phyloP scores from a whole-genome alignment of 768 basidiomycete genomes.

The Ramaria rubella region DNA sequence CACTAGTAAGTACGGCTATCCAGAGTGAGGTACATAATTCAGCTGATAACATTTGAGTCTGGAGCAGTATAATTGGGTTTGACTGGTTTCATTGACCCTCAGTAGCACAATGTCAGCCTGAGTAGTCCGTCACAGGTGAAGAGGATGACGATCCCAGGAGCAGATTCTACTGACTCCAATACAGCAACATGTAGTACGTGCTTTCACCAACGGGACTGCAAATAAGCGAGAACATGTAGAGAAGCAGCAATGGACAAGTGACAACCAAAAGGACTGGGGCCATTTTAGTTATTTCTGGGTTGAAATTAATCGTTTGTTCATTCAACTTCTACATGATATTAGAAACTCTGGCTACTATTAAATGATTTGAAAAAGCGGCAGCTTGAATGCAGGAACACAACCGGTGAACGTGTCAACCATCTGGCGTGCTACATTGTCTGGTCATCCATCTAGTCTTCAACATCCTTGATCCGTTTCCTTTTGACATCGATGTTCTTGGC shows the following conservation, averaged over 20 bases:
- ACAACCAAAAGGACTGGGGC: constrained; percentile 23
- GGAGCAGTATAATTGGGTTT: neutral
- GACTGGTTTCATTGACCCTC: neutral
- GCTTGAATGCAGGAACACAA: too few relatives aligned
- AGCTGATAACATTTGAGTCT: constrained; percentile 11
- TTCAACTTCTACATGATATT: too few relatives aligned
- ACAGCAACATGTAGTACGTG: constrained; percentile 25
- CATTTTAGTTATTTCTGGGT: neutral
- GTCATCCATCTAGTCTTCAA: too few relatives aligned
- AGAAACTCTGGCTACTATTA: too few relatives aligned
- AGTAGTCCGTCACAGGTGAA: constrained; percentile 14
- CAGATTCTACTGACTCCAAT: constrained; percentile 22
- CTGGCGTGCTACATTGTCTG: too few relatives aligned
- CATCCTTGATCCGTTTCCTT: constrained; percentile 17
- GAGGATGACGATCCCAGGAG: constrained; percentile 24
- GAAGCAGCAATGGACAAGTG: constrained; percentile 15
- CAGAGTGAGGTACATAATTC: constrained; percentile 16
- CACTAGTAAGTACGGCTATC: constrained; percentile 23
- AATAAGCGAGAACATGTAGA: constrained; percentile 20
- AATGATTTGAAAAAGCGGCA: too few relatives aligned
- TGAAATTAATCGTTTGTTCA: too few relatives aligned
- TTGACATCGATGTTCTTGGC: constrained; percentile 24
- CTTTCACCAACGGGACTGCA: constrained; percentile 24
- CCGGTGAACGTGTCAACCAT: too few relatives aligned
- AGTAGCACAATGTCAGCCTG: too few relatives aligned